Conservation (phyloP, 495 filamentous ascomycete genomes). For the Penicillium soppii region DNA sequence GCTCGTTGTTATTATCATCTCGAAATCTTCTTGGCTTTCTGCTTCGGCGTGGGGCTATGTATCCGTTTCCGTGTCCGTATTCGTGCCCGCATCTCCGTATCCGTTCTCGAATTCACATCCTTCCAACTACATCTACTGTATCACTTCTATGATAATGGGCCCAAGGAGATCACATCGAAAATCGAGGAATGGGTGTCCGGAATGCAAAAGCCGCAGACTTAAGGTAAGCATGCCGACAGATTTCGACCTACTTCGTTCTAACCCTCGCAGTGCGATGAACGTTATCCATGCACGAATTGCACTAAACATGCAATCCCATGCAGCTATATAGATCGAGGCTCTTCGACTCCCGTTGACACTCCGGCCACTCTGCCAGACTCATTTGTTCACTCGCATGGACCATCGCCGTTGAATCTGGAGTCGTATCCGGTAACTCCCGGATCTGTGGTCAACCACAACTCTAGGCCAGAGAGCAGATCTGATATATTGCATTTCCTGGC, state of each 20-base stretch:
- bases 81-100: constrained; percentile 13
- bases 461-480: constrained; percentile 5
- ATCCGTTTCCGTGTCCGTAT: constrained; percentile 20
- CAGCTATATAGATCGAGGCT: constrained; percentile 9
- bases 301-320: constrained; percentile 23
- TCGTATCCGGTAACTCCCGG: constrained; percentile 5
- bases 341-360: constrained; percentile 6
- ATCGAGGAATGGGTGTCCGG: constrained; percentile 26
- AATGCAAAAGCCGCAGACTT: constrained; percentile 23
- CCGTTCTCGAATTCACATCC: constrained; percentile 14
- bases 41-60: constrained; percentile 7
- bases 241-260: background rate
- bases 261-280: constrained; percentile 22
- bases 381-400: background rate
- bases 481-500: constrained; percentile 15
- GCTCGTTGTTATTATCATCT: background rate
- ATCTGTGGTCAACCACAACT: background rate
- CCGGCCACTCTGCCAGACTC: constrained; percentile 5
- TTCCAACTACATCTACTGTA: background rate
- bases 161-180: constrained; percentile 27
- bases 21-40: background rate
- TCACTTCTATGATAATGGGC: constrained; percentile 10
- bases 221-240: constrained; percentile 19
- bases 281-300: constrained; percentile 27
- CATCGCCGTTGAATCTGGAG: background rate